Evolutionary conservation across 2,329 filamentous ascomycete species (phyloP).

Genomic region (Arachnomyces sp.): DNA sequence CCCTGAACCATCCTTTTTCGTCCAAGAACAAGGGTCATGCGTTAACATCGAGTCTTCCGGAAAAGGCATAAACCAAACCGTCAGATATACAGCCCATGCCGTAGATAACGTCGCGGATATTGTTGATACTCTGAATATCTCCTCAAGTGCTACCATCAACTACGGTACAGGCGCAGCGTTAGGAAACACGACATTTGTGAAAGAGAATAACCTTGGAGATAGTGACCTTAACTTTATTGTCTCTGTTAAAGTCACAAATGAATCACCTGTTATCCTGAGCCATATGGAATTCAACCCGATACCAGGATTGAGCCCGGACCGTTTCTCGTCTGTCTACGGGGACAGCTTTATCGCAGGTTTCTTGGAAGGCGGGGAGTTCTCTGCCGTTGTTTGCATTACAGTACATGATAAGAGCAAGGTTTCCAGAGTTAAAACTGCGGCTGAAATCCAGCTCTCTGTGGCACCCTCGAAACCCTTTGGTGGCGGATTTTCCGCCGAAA

Average conservation of each 20-base stretch:
- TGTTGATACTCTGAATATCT: slow-evolving; percentile 34
- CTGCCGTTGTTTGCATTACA: slow-evolving; percentile 26
- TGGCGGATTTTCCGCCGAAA: slow-evolving; percentile 11
- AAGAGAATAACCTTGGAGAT: slow-evolving; percentile 15
- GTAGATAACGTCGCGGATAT: slow-evolving; percentile 32
- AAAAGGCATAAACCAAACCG: slow-evolving; percentile 20
- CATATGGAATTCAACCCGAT: slow-evolving; percentile 12
- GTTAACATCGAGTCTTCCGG: neutral
- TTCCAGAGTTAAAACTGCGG: slow-evolving; percentile 24
- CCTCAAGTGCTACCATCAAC: slow-evolving; percentile 30
- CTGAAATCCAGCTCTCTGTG: slow-evolving; percentile 20
- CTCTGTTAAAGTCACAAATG: slow-evolving; percentile 16
- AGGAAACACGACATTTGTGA: slow-evolving; percentile 15
- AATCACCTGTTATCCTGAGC: slow-evolving; percentile 6
- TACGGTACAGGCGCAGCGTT: slow-evolving; percentile 27
- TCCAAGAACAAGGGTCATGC: too few species aligned
- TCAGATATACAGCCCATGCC: slow-evolving; percentile 23
- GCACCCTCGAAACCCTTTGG: slow-evolving; percentile 2
- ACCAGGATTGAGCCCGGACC: slow-evolving; percentile 12
- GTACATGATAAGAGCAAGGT: slow-evolving; percentile 24
- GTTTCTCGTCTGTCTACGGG: slow-evolving; percentile 27
- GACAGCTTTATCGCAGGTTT: slow-evolving; percentile 28
- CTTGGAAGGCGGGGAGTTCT: slow-evolving; percentile 26
- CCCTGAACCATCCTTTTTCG: neutral
- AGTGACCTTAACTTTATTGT: slow-evolving; percentile 17